Base-by-base conservation (phyloP, 1,284 basidiomycete species). In the Omphalotus olearius region DNA sequence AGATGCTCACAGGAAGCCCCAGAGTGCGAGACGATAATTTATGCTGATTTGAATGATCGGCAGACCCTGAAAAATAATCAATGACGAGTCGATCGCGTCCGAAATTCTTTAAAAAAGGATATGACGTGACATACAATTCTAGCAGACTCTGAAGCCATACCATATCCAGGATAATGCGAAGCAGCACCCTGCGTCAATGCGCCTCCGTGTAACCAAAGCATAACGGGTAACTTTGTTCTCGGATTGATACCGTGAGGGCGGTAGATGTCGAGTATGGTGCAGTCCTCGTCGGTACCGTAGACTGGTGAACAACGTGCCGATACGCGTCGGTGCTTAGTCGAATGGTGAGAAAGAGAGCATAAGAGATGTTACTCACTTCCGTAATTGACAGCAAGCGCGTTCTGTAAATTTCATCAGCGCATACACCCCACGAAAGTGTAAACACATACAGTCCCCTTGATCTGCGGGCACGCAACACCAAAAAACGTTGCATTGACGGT, bases 131-230 rank as follows among this genome's bases (percentile, higher is more conserved):
- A 33, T 18, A 26, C 14, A 2, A 45, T 18, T 13, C 25, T 18
- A 2, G 20, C 35, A 36, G 45, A 48, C 14, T 42, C 40, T 17
- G 45, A 40, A 7, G 48, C 51, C 25, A 53, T 53, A 11, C 39
- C 51, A 28, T 35, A 44, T 2, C 46, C 41, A 13, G 46, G 41
- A 18, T 53, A 47, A 2, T 26, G 37, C 16, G 39, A 43, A 36
- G 46, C 33, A 5, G 51, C 18, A 30, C 51, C 51, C 10, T 37
- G 40, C n/a, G 44, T 6, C n/a, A 53, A 49, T 3, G 38, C 51
- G 6, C 51, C 51, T 16, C 51, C 51, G 7, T 61, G 60, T 7
- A 63, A 33, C 61, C 61, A 64, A 13, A 63, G 54, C 60, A 64
- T 60, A 11, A 64, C 61, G 14, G 62, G 62, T 11, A 64, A 20